Evolutionary conservation across 345 rosid genomes (phyloP), one percentile per base, ranked within the genome.

Genomic region (Heritiera littoralis): DNA sequence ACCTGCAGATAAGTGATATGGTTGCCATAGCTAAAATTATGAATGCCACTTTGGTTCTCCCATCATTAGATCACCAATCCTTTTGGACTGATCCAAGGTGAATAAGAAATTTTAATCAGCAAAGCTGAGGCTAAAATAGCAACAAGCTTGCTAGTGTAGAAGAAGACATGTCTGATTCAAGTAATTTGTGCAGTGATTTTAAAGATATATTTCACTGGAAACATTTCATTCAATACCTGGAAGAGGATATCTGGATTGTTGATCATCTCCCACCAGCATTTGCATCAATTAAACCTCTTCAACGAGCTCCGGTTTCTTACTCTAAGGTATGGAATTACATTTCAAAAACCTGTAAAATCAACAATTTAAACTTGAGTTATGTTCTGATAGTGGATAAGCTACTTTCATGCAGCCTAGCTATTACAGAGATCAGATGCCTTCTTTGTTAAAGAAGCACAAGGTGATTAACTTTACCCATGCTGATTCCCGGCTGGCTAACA

Each of bases 51-150:
- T 83, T 94, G 58, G 93, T 92, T 75, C 86, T 91, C 58, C 97
- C 97, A 13, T 85, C 84, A 54, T 83, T 94, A n/a, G 98, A 94
- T 76, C 88, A 89, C 65, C 61, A 75, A 60, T 94, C 98, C 64
- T 94, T 85, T 77, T 94, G 97, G 98, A 91, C 86, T 32, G 95
- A 94, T 82, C 83, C 91, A 12, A 92, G 97, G 97, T 93, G 54
- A 17, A 43, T 17, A 52, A 43, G 18, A 2, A 40, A 7, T 9
- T 45, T 23, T 78, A 20, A 6, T n/a, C 11, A 66, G n/a, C 46
- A 69, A 46, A 12, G 1, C 46, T 68, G 56, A 73, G 6, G 10
- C 58, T 41, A 54, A 32, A 6, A 6, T 56, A 38, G 30, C 4
- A 17, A 38, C 3, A 18, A 55, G 38, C 1, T 58, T 20, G 45